Evolutionary conservation across 345 rosid species (phyloP).

Genomic region (Lepidium aucheri): DNA sequence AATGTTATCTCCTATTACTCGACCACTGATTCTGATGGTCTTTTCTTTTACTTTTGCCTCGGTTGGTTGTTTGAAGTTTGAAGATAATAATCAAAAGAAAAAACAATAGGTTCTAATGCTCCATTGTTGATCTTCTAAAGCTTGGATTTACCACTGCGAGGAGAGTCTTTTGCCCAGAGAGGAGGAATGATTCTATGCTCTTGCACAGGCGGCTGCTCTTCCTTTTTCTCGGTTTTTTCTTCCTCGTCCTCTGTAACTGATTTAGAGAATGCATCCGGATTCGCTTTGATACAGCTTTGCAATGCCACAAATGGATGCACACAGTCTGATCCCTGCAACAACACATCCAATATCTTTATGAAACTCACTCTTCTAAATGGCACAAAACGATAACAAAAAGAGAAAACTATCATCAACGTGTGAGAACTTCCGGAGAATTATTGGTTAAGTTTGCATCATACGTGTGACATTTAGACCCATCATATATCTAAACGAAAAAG

Average conservation of each 20-base stretch:
- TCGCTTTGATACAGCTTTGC: constrained; percentile 71
- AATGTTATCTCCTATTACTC: not conserved
- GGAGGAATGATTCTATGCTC: constrained; percentile 63
- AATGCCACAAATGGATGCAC: constrained; percentile 72
- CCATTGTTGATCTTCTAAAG: constrained; percentile 26
- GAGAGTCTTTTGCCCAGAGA: constrained; percentile 45
- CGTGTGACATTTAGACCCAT: not conserved
- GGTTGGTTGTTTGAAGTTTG: not conserved
- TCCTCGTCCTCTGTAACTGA: constrained; percentile 35
- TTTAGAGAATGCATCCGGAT: constrained; percentile 68
- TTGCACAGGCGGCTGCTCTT: constrained; percentile 31
- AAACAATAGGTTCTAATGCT: not conserved
- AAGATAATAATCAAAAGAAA: not conserved
- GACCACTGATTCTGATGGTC: not conserved
- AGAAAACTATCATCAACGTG: not conserved
- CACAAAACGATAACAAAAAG: not conserved
- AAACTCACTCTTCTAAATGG: not conserved
- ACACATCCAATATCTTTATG: not conserved
- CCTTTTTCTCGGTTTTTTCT: constrained; percentile 35
- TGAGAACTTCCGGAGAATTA: not conserved
- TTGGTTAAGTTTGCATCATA: not conserved
- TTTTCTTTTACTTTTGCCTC: not conserved
- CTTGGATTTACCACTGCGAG: constrained; percentile 42
- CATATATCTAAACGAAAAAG: not conserved
- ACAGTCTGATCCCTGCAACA: constrained; percentile 76